These are phyloP conservation scores for Zostera marina DNA, from an alignment of 116 monocot genomes.

Conservation along the genomic window DNA sequence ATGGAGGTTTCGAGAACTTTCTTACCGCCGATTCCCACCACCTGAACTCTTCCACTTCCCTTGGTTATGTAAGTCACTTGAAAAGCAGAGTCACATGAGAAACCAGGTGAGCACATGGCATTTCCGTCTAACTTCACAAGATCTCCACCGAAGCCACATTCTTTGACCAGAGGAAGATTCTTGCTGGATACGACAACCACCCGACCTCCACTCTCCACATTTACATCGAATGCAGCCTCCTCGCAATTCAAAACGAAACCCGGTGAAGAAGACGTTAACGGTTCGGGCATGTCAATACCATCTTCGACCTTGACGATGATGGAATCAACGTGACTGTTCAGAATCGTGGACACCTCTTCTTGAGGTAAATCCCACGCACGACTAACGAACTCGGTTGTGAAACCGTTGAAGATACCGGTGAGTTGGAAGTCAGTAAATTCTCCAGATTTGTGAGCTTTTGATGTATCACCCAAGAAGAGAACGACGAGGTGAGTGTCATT, in stretches of 20 bases:
- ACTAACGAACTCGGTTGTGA: conserved; percentile 58
- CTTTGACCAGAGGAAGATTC: conserved; percentile 57
- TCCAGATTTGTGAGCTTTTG: conserved; percentile 52
- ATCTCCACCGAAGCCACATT: conserved; percentile 73
- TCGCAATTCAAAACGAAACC: conserved; percentile 59
- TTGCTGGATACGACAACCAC: conserved; percentile 74
- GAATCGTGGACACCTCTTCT: conserved; percentile 29
- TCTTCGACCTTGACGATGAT: conserved; percentile 52
- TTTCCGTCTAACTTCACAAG: conserved; percentile 55
- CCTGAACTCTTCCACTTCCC: conserved; percentile 70
- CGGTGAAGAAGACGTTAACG: conserved; percentile 4
- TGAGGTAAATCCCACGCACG: conserved; percentile 58
- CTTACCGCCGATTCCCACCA: conserved; percentile 72
- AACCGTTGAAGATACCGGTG: conserved; percentile 78
- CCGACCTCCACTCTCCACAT: conserved; percentile 51
- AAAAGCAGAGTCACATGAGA: conserved; percentile 71
- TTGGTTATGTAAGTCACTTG: conserved; percentile 70
- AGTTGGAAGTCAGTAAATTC: conserved; percentile 73
- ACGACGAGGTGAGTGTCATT: conserved; percentile 35
- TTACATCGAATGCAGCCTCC: conserved; percentile 61
- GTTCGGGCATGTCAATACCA: conserved; percentile 27
- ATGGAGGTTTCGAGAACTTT: conserved; percentile 42
- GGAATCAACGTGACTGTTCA: conserved; percentile 19
- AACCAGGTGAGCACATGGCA: conserved; percentile 79
- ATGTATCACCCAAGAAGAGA: conserved; percentile 87